Evolutionary conservation across 2,329 filamentous ascomycete genomes (phyloP), one percentile per base, ranked within the genome.

Genomic region (Alternaria novae-zelandiae): DNA sequence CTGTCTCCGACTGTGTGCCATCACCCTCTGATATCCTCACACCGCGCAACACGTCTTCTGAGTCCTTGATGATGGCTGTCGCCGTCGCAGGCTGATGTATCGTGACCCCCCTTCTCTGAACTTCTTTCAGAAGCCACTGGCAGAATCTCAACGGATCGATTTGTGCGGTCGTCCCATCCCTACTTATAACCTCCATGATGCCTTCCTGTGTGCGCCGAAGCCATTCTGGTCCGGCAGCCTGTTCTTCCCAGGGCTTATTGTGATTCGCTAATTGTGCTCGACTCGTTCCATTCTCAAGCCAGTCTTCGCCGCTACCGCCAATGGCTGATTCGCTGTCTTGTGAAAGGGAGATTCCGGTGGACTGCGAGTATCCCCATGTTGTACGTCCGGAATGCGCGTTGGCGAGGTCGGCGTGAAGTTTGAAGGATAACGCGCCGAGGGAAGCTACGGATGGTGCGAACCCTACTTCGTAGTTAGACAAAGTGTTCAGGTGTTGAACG

Each of bases 131-230:
- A 2, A 96, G 82, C 74, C 89, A 93, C 51, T 86, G 81, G 64
- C 88, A 93, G 15, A 95, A 82, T 47, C 83, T 82, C 11, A 88
- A 74, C 0, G 92, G 91, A 69, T 94, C 90, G 86, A 92, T 83
- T 76, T 92, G 89, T 13, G 88, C 91, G 15, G 87, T 88, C 3
- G 83, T 87, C 5, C 84, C 86, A 17, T 87, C 84, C 25, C 86
- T 82, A 63, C 88, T 88, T 47, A 93, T 89, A 25, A 87, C 79
- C 70, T 90, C 88, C 23, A 92, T 75, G 0, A 75, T 81, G 58
- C 87, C 88, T 1, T 87, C 88, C 3, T 84, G 78, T 21, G 80
- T 80, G 57, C 83, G 83, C 50, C 82, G 86, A 74, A 92, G 78
- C 90, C 90, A 92, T 8, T 77, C 72, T 3, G 89, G 89, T 4